These are phyloP conservation scores for Yamadazyma taylorii DNA, from an alignment of 1,139 yeast species.

Conservation along the genomic window DNA sequence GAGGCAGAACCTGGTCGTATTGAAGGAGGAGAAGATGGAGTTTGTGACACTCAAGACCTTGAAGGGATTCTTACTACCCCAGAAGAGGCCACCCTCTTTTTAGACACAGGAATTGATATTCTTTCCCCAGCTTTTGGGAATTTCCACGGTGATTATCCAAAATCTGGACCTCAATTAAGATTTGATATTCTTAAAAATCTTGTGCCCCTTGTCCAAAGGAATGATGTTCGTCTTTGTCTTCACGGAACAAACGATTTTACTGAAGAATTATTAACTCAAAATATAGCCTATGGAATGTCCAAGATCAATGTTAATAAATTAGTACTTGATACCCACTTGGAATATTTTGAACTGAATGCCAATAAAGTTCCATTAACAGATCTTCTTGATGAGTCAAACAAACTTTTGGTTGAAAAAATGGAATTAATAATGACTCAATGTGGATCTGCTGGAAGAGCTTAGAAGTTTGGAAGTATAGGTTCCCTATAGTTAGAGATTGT, in stretches of 20 bases:
- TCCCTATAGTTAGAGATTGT: too few species aligned
- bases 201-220: constrained; percentile 7
- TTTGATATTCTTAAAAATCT: constrained; percentile 11
- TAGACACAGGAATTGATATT: constrained; percentile 14
- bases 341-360: constrained; percentile 11
- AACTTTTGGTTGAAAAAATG: constrained; percentile 12
- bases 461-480: too few species aligned
- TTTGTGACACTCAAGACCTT: constrained; percentile 12
- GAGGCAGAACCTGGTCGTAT: constrained; percentile 15
- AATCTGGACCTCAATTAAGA: constrained; percentile 12
- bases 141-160: constrained; percentile 14
- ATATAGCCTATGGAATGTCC: constrained; percentile 11
- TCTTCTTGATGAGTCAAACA: constrained; percentile 10
- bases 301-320: constrained; percentile 13
- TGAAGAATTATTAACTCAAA: constrained; percentile 10
- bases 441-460: constrained; percentile 12
- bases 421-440: constrained; percentile 12
- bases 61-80: constrained; percentile 14
- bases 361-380: constrained; percentile 11
- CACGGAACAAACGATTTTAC: constrained; percentile 15
- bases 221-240: constrained; percentile 11
- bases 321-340: constrained; percentile 14
- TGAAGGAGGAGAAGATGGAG: constrained; percentile 16
- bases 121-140: constrained; percentile 14
- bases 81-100: constrained; percentile 12